Base-by-base conservation (phyloP, 164 flowering plant species). In the Pachysandra terminalis region DNA sequence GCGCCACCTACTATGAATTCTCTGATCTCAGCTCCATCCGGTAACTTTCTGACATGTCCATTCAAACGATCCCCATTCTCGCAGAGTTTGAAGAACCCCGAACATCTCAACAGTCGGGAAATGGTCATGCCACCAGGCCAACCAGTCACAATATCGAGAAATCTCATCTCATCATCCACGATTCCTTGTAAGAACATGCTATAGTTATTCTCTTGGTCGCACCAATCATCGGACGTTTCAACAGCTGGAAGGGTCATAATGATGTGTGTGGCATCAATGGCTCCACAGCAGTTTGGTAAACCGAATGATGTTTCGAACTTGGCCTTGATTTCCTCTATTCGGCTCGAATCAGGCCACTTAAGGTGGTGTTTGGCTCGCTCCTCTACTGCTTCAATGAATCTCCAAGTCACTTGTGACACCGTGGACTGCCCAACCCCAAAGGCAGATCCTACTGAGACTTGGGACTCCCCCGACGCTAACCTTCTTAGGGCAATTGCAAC, bases 401-500 rank as follows among this genome's bases (percentile, higher is more conserved):
- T 79, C 97, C 97, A 94, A 23, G 98, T 94, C 71, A 91, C 97
- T 69, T 94, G 98, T 67, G 97, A 94, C 13, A 94, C 96, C 7
- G 98, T 94, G 19, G 98, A 94, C 74, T 94, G 98, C 32, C 98
- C 98, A 28, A 94, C 97, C 26, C 98, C 97, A 76, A 94, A 94
- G 26, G 97, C 79, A 62, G 85, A 83, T 9, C 97, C 98, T 26
- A 91, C 97, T 0, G 93, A 90, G 49, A 94, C 96, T 73, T 94
- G 98, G 64, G 98, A 94, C 55, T 94, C 97, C 3, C 98, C 98
- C 9, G 98, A 94, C 64, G 98, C 98, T 70, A 94, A 79, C 73
- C 97, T 85, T 78, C 98, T 79, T 19, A 94, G 71, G 19, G 98
- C 98, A 54, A 91, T 94, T 2, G 97, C 97, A 48, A 89, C 96